A percentile compares a stretch with the other conserved stretches of the same genome.
Conservation (phyloP, 768 basidiomycete species). For the Sporobolomyces phaffii region DNA sequence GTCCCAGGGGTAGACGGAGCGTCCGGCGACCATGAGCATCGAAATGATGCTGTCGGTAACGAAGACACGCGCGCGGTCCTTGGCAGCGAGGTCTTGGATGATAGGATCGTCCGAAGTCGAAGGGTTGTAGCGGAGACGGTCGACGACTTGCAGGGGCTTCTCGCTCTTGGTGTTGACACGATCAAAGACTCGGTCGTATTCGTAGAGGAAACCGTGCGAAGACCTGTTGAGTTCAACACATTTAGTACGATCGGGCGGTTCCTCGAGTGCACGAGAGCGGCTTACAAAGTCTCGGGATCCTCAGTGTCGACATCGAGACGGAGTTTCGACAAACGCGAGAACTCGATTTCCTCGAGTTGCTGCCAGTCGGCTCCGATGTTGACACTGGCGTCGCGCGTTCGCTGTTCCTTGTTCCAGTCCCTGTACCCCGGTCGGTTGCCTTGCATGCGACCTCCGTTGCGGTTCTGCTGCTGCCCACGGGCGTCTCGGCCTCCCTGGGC, state of each 20-base stretch:
- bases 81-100: conserved; percentile 82
- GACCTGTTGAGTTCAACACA: conserved; percentile 55
- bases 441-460: conserved; percentile 49
- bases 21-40: conserved; percentile 89
- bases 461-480: conserved; percentile 49
- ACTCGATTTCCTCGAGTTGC: conserved; percentile 97
- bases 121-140: conserved; percentile 93
- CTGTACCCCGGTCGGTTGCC: conserved; percentile 69
- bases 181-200: conserved; percentile 92
- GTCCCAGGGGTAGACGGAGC: conserved; percentile 98
- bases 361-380: conserved; percentile 85
- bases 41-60: conserved; percentile 92
- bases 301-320: conserved; percentile 74
- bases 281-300: conserved; percentile 84
- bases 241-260: no score
- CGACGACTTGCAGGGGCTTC: conserved; percentile 79
- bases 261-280: conserved; percentile 31
- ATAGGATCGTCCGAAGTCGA: conserved; percentile 97
- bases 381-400: conserved; percentile 85
- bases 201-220: conserved; percentile 78
- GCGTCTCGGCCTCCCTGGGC: conserved; percentile 45
- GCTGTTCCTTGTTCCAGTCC: conserved; percentile 88
- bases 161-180: conserved; percentile 90
- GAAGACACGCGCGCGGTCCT: conserved; percentile 77
- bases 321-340: conserved; percentile 81